Base-by-base conservation (phyloP, 129 eudicot species). In the Solidago caesia region DNA sequence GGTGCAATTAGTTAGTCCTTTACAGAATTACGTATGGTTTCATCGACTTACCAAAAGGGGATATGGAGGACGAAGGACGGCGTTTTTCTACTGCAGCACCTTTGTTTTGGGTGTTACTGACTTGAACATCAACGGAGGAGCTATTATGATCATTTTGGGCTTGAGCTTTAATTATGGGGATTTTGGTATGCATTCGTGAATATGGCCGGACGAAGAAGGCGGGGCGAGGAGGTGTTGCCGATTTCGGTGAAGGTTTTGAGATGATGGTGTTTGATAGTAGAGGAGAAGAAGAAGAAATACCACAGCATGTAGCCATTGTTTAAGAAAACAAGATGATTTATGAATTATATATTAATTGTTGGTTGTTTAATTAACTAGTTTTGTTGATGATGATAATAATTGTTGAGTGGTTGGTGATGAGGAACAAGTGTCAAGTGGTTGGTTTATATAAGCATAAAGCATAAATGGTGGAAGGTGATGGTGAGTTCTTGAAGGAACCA, bases 111-210 rank as follows among this genome's bases (percentile, higher is more conserved):
- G 63, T 77, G 44, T 44, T 75, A 56, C 64, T 78, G 57, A 63
- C 73, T 10, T 77, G 79, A 47, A 92, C 93, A 58, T 92, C 91
- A 4, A 92, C 79, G 4, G 91, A 64, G 27, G 39, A 33, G 39
- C 3, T 33, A 33, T 33, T 33, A 33, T 81, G 41, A 56, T 68
- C 33, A 1, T 84, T 84, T 53, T 71, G 73, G 39, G 84, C 74
- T 58, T 92, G 91, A 73, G 96, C 96, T 81, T 45, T 68, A 0
- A 83, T 74, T 0, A 51, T 61, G 4, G 81, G 0, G 44, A 67
- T 15, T 53, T 58, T 6, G 51, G 45, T 44, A 45, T 45, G 67
- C 52, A 66, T 66, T 62, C 77, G 74, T 44, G 79, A 39, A 53
- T 25, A 11, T 3, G 57, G 41, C 26, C 87, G 84, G 48, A 83